Evolutionary conservation across 495 filamentous ascomycete species (phyloP).

Genomic region (Choiromyces venosus): DNA sequence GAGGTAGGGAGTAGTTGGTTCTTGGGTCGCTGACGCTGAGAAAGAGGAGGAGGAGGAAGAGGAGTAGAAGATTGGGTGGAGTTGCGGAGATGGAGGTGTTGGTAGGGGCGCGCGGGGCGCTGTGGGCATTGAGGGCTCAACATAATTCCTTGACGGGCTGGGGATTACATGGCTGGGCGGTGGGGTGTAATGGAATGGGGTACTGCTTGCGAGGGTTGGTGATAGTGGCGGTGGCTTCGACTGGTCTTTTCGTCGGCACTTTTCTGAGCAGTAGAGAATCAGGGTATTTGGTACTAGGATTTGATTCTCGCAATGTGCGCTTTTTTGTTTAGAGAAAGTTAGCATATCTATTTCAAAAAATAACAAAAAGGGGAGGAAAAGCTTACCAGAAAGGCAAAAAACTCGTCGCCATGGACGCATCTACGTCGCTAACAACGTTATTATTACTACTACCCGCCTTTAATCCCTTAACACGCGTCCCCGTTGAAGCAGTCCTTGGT

Average conservation of each 20-base stretch:
- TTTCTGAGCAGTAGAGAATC: conserved; percentile 45
- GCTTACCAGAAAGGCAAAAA: conserved; percentile 42
- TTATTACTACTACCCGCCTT: conserved; percentile 29
- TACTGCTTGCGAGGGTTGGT: conserved; percentile 4
- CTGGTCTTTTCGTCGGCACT: conserved; percentile 41
- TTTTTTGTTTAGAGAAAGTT: too few relatives aligned
- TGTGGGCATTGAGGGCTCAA: conserved; percentile 40
- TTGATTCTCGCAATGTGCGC: conserved; percentile 68
- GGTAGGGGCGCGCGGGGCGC: conserved; percentile 36
- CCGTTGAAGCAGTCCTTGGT: conserved; percentile 29
- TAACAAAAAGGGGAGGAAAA: conserved; percentile 4
- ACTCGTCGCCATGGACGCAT: conserved; percentile 41
- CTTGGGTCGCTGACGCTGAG: too few relatives aligned
- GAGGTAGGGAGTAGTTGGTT: conserved; percentile 25
- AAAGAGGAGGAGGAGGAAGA: too few relatives aligned
- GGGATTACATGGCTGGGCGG: conserved; percentile 28
- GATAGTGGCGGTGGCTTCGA: conserved; percentile 35
- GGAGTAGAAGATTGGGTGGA: not conserved
- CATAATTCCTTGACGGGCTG: conserved; percentile 34
- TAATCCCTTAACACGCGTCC: conserved; percentile 26
- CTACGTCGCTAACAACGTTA: conserved; percentile 29
- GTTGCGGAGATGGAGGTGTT: not conserved
- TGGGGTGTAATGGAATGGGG: conserved; percentile 13
- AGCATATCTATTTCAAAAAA: conserved; percentile 22
- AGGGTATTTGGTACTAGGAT: conserved; percentile 63